Evolutionary conservation across 1,139 yeast species (phyloP), one percentile per base, ranked within the genome.

Genomic region (Kodamaea ohmeri): DNA sequence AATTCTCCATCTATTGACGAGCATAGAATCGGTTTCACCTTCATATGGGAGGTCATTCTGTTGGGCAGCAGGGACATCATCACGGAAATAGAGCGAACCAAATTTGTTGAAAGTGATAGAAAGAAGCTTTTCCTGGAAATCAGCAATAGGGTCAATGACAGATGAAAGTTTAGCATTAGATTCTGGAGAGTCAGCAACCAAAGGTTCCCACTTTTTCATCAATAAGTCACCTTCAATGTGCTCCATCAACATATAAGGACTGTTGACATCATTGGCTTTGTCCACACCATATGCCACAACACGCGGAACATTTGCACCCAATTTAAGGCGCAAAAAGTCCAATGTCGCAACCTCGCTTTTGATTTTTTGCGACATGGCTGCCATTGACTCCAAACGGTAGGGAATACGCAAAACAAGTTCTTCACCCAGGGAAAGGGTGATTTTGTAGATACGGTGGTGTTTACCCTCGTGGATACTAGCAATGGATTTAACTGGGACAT

Each of bases 341-440:
- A 85, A 69, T 1, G 97, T 90, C 16, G 98, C 98, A 34, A 83
- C 96, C 62, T 92, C 98, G 59, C 92, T 80, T 58, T 83, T 82
- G 53, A 92, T 71, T 48, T 87, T 81, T 46, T 78, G 71, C 33
- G 77, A 67, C 39, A 84, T 76, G 40, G 84, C 78, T 45, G 72
- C 76, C 41, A 77, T 79, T 16, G 85, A 74, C 39, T 73, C 85
- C 41, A 82, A 65, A 34, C 83, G 77, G 58, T 92, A 92, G 11
- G 98, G 97, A 40, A 92, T 76, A 60, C 97, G 77, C 58, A 92
- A 71, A 16, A 87, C 78, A 47, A 84, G 80, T 9, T 75, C 65
- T 48, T 78, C 80, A 6, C 72, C 81, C 36, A 82, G 75, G 42
- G 76, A 73, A 41, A 89, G 68, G 15, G 78, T 76, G 25, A 88